A percentile compares a stretch with the other conserved stretches of the same genome.
Evolutionary conservation across 2,329 filamentous ascomycete genomes (phyloP).

Genomic region (Penicillium freii): DNA sequence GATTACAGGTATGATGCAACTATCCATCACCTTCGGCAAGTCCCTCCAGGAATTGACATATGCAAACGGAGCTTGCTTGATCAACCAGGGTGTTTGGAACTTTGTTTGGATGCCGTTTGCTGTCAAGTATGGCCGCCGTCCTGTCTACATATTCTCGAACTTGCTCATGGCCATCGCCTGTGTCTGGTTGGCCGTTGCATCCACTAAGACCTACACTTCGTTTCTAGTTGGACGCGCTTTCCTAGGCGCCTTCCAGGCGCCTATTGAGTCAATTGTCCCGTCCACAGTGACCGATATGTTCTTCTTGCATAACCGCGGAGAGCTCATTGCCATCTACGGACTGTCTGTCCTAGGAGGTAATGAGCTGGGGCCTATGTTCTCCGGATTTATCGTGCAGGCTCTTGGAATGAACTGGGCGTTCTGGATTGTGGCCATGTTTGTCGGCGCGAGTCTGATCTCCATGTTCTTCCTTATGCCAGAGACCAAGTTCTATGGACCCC

Average conservation of each 20-base stretch:
- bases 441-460: conserved; percentile 18
- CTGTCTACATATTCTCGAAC: conserved; percentile 18
- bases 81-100: conserved; percentile 20
- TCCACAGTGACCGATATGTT: conserved; percentile 21
- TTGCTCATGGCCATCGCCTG: conserved; percentile 21
- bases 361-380: conserved; percentile 28
- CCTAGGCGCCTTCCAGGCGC: conserved; percentile 22
- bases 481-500: conserved; percentile 23
- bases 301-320: conserved; percentile 21
- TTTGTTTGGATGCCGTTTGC: conserved; percentile 23
- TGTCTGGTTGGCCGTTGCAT: conserved; percentile 22
- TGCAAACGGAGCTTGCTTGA: conserved; percentile 16
- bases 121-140: conserved; percentile 23
- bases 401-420: conserved; percentile 19
- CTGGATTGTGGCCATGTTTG: conserved; percentile 22
- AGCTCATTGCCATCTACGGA: conserved; percentile 19
- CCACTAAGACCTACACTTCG: conserved; percentile 11
- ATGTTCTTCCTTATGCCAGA: conserved; percentile 29
- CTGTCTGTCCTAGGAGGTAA: conserved; percentile 26
- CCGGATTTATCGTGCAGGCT: conserved; percentile 24
- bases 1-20: conserved; percentile 15
- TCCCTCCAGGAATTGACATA: conserved; percentile 11
- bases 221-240: conserved; percentile 23
- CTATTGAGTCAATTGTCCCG: conserved; percentile 26
- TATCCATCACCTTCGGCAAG: conserved; percentile 12